Base-by-base conservation (phyloP, 2,329 filamentous ascomycete species). In the Beauveria sp. region DNA sequence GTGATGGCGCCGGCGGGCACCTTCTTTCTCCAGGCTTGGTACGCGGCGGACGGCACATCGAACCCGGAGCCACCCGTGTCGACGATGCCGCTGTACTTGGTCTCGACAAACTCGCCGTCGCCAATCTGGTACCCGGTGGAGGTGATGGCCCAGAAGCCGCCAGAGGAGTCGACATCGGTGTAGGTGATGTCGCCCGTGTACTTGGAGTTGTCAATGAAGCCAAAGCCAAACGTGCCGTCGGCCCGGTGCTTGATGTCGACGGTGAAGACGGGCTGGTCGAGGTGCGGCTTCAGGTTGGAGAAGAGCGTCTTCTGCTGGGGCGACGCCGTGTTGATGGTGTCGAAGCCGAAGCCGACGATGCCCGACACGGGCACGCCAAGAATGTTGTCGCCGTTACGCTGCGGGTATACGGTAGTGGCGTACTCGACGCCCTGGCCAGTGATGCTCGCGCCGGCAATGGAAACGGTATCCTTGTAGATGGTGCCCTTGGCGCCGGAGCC, bases 201-300 rank as follows among this genome's bases (percentile, higher is more conserved):
- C 67, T 88, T 85, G 61, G 75, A 75, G 1, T 68, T 69, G 70
- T 93, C 87, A 68, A 93, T 85, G 66, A 73, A 80, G 64, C 90
- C 90, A 67, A 93, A 93, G 69, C 90, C 86, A 74, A 91, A 93
- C 40, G 82, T 80, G 51, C 89, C 89, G 3, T 79, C 77, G n/a
- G 67, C 64, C 38, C 67, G 78, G 65, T 82, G 79, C 68, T 84
- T 83, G 51, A 93, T 78, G 64, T 88, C 81, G 28, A 86, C 88
- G 0, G 88, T 90, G 74, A 93, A 89, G 47, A 93, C 74, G 2
- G 64, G 59, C 1, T 60, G 28, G n/a, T 64, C 60, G 2, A 72
- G 64, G 34, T 55, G 59, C 0, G 62, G 38, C 26, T 63, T 58
- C 20, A 69, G 67, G 34, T 72, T 76, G 58, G 72, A 72, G 62